Percentiles rank a stretch among this genome's conserved stretches.
These are phyloP conservation scores for Echinosophora koreensis DNA, from an alignment of 306 rosid genomes.

Conservation along the genomic window DNA sequence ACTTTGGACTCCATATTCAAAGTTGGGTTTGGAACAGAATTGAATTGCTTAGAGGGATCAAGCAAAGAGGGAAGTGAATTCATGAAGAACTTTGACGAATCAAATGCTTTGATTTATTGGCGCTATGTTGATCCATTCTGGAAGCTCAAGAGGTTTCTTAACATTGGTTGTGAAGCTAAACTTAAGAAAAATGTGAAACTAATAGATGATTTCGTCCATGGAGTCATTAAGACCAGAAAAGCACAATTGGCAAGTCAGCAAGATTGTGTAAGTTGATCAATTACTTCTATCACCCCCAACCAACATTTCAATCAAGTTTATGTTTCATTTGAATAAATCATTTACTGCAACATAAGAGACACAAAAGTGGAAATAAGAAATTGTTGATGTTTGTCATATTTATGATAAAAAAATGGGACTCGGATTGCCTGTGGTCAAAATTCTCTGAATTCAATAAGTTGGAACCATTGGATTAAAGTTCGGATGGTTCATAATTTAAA, in stretches of 20 bases:
- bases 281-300: background rate
- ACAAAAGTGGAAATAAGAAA: background rate
- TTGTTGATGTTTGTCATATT: background rate
- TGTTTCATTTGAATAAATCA: slow-evolving; percentile 3
- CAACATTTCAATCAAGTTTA: background rate
- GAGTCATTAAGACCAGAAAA: slow-evolving; percentile 61
- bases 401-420: too few relatives aligned
- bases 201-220: slow-evolving; percentile 61
- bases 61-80: slow-evolving; percentile 65
- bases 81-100: slow-evolving; percentile 81
- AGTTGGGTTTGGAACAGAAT: slow-evolving; percentile 91
- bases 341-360: background rate
- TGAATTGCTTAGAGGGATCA: slow-evolving; percentile 75
- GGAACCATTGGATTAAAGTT: too few relatives aligned
- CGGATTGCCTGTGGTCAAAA: too few relatives aligned
- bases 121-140: slow-evolving; percentile 79
- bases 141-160: slow-evolving; percentile 70
- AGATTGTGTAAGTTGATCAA: slow-evolving; percentile 56
- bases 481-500: too few relatives aligned
- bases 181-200: slow-evolving; percentile 59
- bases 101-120: slow-evolving; percentile 66
- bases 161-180: slow-evolving; percentile 70
- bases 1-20: slow-evolving; percentile 82
- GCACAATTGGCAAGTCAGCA: slow-evolving; percentile 43
- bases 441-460: too few relatives aligned